A percentile compares a stretch with the other conserved stretches of the same genome.
These are phyloP conservation scores for Gorgonomyces haynaldii DNA, from an alignment of 192 early-diverging fungal genomes.

Conservation along the genomic window DNA sequence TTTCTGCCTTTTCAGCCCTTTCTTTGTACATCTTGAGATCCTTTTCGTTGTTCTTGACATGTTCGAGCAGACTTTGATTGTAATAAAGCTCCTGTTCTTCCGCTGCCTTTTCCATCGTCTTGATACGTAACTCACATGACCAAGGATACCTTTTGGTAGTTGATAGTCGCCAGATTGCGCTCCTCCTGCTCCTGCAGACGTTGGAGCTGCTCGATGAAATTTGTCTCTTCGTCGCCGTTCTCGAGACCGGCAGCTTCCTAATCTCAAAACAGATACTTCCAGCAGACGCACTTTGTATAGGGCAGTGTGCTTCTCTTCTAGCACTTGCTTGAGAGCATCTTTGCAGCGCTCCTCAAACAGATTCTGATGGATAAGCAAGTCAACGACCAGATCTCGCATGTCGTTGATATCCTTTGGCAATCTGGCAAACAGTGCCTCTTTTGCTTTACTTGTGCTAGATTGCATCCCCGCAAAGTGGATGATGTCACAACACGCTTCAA, in stretches of 20 bases:
- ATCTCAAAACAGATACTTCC: constrained; percentile 11
- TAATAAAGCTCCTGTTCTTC: constrained; percentile 34
- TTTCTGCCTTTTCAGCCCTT: constrained; percentile 34
- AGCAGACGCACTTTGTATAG: constrained; percentile 23
- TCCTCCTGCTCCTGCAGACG: constrained; percentile 31
- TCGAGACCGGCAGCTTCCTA: constrained; percentile 25
- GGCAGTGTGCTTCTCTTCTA: constrained; percentile 29
- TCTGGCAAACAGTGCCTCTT: too few species aligned
- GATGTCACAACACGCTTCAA: too few species aligned
- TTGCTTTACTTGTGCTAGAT: not conserved
- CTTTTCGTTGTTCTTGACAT: constrained; percentile 31
- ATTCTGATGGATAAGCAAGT: constrained; percentile 20
- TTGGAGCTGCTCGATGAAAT: constrained; percentile 28
- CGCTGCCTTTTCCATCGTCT: constrained; percentile 25
- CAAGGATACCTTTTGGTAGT: constrained; percentile 26
- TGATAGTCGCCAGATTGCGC: constrained; percentile 22
- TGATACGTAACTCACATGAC: constrained; percentile 12
- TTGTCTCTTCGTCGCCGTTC: constrained; percentile 18
- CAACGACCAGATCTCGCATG: constrained; percentile 12
- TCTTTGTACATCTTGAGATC: constrained; percentile 34
- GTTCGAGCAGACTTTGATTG: constrained; percentile 28
- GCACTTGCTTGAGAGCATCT: constrained; percentile 23
- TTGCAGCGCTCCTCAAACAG: constrained; percentile 28
- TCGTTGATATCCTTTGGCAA: constrained; percentile 15
- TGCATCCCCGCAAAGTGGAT: not conserved